phyloP scores from a whole-genome alignment of 805 yeast genomes.

The Dipodascopsis tothii region DNA sequence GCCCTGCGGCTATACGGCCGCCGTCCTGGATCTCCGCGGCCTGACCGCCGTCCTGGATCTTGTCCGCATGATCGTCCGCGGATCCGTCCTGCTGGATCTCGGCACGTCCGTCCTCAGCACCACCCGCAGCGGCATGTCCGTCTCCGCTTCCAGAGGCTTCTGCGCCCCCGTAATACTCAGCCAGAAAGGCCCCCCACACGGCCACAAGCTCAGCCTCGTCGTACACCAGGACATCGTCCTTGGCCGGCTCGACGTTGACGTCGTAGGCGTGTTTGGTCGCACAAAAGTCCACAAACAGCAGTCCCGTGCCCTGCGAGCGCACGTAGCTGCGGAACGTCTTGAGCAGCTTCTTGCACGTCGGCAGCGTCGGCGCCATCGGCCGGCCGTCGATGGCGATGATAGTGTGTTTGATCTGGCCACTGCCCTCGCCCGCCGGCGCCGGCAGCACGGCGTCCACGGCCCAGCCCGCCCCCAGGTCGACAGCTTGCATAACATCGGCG shows the following conservation, averaged over 20 bases:
- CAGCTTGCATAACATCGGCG: slow-evolving; percentile 2
- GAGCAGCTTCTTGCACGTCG: slow-evolving; percentile 31
- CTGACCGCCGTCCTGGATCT: too few species aligned
- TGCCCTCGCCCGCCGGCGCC: not conserved
- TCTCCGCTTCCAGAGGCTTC: too few species aligned
- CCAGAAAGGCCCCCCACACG: too few species aligned
- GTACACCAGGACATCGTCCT: slow-evolving; percentile 68
- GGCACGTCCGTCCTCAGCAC: too few species aligned
- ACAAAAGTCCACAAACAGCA: slow-evolving; percentile 60
- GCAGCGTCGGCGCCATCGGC: slow-evolving; percentile 61
- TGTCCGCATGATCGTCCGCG: too few species aligned
- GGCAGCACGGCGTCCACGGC: slow-evolving; percentile 15
- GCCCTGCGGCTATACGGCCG: too few species aligned
- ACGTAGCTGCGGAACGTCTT: slow-evolving; percentile 49
- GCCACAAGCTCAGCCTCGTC: slow-evolving; percentile 69
- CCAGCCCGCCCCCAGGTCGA: slow-evolving; percentile 2
- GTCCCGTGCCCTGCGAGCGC: slow-evolving; percentile 54
- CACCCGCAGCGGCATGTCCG: too few species aligned
- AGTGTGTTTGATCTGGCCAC: slow-evolving; percentile 4
- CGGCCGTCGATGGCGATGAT: slow-evolving; percentile 64
- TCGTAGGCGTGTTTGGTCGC: slow-evolving; percentile 44
- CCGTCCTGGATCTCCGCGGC: too few species aligned
- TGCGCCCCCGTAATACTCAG: too few species aligned
- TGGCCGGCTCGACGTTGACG: slow-evolving; percentile 81
- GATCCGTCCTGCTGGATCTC: too few species aligned